Evolutionary conservation across 331 rosid genomes (phyloP), one percentile per base, ranked within the genome.

Genomic region (Dryas integrifolia): DNA sequence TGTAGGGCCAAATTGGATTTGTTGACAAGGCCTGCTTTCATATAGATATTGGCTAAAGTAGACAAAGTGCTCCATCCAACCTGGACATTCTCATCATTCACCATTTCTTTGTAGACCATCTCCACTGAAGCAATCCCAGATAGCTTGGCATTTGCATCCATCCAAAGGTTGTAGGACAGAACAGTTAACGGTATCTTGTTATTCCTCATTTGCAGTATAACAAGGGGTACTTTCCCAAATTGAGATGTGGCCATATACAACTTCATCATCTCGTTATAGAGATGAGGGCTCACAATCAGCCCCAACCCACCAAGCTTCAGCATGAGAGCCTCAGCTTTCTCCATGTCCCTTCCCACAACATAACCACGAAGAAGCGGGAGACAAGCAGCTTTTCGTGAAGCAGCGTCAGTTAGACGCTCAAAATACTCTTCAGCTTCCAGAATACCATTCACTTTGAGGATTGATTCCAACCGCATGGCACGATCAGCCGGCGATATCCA

Each of bases 41-140:
- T 77, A 74, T 86, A 90, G 72, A 81, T 79, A 73, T 83, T 72
- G 35, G 97, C 97, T 13, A 90, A 65, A 52, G 91, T 86, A 53
- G 85, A 84, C 77, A 93, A 86, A 59, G 86, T 93, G 77, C 98
- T 91, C 97, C 97, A 93, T 75, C 98, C 96, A 72, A 91, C 87
- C 81, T 87, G 80, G 67, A 86, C 88, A 59, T 78, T 81, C 49
- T 45, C 64, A 76, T 91, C 95, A 69, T 65, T 81, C 85, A 78
- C 70, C 96, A 93, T 89, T 79, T 74, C 82, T 74, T 78, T 82
- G 65, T 77, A 86, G 76, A 86, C 89, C 77, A 46, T 44, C 84
- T 85, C 98, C 2, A 77, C 87, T 2, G 80, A 85, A 60, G 65
- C 79, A 65, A 89, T 80, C 56, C 86, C 85, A 2, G 53, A 78